Percentiles rank a stretch among this genome's conserved stretches.
phyloP scores from a whole-genome alignment of 1,284 basidiomycete species.

The Grifola frondosa region DNA sequence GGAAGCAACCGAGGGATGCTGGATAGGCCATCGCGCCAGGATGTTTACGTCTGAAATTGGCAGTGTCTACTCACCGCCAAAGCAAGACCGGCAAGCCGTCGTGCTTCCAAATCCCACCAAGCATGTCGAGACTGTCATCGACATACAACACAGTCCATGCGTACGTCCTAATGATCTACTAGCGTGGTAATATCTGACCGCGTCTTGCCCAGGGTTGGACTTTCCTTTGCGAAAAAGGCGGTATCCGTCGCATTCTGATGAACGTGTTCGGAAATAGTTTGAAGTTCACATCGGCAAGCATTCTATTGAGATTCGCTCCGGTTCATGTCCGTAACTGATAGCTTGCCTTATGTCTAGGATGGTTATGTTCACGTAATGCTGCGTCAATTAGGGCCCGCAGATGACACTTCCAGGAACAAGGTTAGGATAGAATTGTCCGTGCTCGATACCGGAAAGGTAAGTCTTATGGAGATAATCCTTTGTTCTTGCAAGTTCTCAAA shows the following conservation, averaged over 20 bases:
- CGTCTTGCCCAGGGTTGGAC: slow-evolving; percentile 70
- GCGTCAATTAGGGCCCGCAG: slow-evolving; percentile 63
- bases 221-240: slow-evolving; percentile 88
- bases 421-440: slow-evolving; percentile 86
- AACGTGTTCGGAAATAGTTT: slow-evolving; percentile 94
- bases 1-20: slow-evolving; percentile 93
- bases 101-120: slow-evolving; percentile 33
- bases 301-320: slow-evolving; percentile 4
- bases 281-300: slow-evolving; percentile 80
- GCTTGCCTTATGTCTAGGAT: slow-evolving; percentile 44
- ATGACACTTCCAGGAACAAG: slow-evolving; percentile 51
- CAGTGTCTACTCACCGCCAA: slow-evolving; percentile 86
- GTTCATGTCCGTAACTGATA: slow-evolving; percentile 7
- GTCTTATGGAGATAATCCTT: slow-evolving; percentile 5
- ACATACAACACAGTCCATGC: slow-evolving; percentile 72
- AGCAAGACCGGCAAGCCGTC: slow-evolving; percentile 44
- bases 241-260: slow-evolving; percentile 90
- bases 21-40: slow-evolving; percentile 89
- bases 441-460: slow-evolving; percentile 86
- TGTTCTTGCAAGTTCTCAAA: neutral
- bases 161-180: slow-evolving; percentile 46
- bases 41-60: slow-evolving; percentile 81
- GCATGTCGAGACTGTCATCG: slow-evolving; percentile 84
- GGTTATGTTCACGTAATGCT: slow-evolving; percentile 88
- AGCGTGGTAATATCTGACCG: slow-evolving; percentile 1